Conservation (phyloP, 139 green algal genomes). For the Haematococcus sp. region DNA sequence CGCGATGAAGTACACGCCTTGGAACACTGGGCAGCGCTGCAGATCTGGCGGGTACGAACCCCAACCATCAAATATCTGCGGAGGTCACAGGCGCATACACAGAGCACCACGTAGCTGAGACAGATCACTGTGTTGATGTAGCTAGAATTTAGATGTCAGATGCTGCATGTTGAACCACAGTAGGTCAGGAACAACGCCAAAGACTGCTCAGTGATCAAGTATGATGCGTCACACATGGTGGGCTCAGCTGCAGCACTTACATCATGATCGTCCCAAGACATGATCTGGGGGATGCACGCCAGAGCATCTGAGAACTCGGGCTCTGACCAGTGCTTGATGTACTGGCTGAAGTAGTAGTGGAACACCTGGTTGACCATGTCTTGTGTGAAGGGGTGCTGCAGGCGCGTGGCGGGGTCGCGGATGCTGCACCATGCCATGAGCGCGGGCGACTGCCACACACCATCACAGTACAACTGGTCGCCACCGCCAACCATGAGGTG, state of each 20-base stretch:
- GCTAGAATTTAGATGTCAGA: too few species aligned
- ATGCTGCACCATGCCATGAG: background rate
- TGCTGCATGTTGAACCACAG: too few species aligned
- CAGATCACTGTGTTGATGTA: too few species aligned
- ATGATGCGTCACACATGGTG: too few species aligned
- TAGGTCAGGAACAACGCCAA: too few species aligned
- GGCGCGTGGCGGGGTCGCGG: slow-evolving; percentile 4
- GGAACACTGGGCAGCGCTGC: slow-evolving; percentile 52
- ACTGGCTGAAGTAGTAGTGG: slow-evolving; percentile 40
- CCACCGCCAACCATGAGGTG: slow-evolving; percentile 25
- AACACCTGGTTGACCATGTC: slow-evolving; percentile 37
- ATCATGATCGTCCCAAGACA: slow-evolving; percentile 35
- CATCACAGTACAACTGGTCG: slow-evolving; percentile 54
- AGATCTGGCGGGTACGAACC: slow-evolving; percentile 55
- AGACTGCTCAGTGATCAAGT: too few species aligned
- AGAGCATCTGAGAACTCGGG: slow-evolving; percentile 25
- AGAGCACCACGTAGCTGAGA: background rate
- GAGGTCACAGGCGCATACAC: slow-evolving; percentile 40
- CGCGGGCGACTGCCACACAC: slow-evolving; percentile 22
- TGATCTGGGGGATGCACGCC: slow-evolving; percentile 30
- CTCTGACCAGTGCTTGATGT: slow-evolving; percentile 34
- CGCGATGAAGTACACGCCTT: slow-evolving; percentile 43
- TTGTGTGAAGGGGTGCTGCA: slow-evolving; percentile 24
- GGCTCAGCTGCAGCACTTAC: too few species aligned
- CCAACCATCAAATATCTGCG: slow-evolving; percentile 63